Conservation (phyloP, 225 moss, liverwort and hornwort genomes). For the Pleurozium schreberi region DNA sequence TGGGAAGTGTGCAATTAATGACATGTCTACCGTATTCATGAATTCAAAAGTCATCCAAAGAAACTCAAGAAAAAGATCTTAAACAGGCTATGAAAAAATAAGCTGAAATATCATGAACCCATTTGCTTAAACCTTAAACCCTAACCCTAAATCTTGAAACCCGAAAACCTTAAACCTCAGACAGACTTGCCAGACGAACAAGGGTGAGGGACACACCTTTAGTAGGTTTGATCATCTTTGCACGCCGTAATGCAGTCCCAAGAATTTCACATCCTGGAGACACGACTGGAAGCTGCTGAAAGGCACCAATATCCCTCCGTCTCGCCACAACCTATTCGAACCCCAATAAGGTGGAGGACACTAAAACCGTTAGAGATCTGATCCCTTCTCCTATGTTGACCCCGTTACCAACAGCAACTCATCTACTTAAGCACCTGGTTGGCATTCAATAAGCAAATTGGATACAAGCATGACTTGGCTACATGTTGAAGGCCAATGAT, state of each 20-base stretch:
- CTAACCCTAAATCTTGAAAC: neutral
- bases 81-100: neutral
- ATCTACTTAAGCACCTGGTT: neutral
- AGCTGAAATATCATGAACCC: neutral
- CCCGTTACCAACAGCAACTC: neutral
- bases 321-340: constrained; percentile 19
- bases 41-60: neutral
- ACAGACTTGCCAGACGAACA: neutral
- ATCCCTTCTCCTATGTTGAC: neutral
- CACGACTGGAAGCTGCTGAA: constrained; percentile 95
- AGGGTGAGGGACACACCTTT: constrained; percentile 54
- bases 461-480: neutral
- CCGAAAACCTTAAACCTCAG: neutral
- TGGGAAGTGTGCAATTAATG: neutral
- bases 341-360: neutral
- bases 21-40: neutral
- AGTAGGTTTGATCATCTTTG: constrained; percentile 94
- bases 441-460: neutral
- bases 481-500: neutral
- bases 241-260: constrained; percentile 72
- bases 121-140: neutral
- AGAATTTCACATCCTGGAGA: constrained; percentile 89
- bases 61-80: neutral
- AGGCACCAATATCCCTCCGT: constrained; percentile 74
- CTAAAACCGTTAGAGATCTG: neutral